Evolutionary conservation across 805 yeast genomes (phyloP).

Genomic region (Sugiyamaella mastotermitis): DNA sequence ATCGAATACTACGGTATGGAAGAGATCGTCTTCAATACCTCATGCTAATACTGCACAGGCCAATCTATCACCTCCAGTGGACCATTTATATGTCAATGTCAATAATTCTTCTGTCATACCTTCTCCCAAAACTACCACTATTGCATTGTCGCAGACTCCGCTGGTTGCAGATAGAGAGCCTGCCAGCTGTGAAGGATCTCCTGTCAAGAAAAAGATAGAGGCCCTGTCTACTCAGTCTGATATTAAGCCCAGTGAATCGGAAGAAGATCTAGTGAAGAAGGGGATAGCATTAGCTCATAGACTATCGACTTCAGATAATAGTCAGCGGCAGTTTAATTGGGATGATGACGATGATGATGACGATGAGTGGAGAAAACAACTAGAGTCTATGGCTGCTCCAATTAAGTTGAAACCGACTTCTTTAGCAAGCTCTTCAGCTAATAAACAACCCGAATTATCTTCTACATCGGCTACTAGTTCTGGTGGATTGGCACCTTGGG

Average conservation of each 20-base stretch:
- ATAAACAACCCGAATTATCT: neutral
- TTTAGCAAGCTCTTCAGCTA: conserved; percentile 1
- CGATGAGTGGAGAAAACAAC: conserved; percentile 21
- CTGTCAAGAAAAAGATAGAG: no score
- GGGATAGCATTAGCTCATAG: conserved; percentile 32
- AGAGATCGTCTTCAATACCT: conserved; percentile 1
- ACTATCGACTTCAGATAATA: conserved; percentile 20
- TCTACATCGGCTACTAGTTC: neutral
- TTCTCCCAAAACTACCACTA: no score
- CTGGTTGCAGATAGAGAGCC: no score
- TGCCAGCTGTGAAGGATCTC: no score
- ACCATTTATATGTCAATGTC: no score
- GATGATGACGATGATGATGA: conserved; percentile 36
- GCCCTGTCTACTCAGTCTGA: no score
- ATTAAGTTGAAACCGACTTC: conserved; percentile 1
- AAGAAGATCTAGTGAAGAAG: conserved; percentile 30
- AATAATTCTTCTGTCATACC: no score
- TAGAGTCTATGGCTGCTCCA: conserved; percentile 5
- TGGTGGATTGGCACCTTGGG: conserved; percentile 18
- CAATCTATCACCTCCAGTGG: conserved; percentile 2
- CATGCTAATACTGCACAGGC: neutral
- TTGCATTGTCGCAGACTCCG: no score
- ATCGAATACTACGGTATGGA: conserved; percentile 19
- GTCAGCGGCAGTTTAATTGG: conserved; percentile 29
- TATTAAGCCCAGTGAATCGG: conserved; percentile 19